Conservation (phyloP, 305 asterid species). For the Rubia tinctorum region DNA sequence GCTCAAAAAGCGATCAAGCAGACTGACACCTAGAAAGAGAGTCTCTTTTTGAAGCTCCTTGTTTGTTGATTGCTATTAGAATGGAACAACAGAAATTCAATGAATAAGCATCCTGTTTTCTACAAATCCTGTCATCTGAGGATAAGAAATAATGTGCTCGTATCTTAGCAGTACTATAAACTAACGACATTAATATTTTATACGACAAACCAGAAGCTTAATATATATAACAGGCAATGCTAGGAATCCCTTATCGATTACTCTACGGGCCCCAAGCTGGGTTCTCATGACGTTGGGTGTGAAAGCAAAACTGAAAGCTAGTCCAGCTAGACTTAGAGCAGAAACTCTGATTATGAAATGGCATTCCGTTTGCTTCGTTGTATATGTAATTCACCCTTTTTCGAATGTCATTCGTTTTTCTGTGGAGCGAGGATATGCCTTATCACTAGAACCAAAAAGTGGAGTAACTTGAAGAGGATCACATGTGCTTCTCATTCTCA, state of each 20-base stretch:
- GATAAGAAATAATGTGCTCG: background rate
- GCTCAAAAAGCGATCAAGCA: conserved; percentile 78
- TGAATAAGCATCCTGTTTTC: background rate
- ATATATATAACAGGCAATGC: background rate
- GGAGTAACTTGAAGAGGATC: background rate
- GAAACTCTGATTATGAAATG: background rate
- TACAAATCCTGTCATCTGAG: background rate
- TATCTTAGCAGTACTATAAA: background rate
- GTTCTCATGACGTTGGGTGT: background rate
- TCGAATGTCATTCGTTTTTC: background rate
- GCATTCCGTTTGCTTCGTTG: background rate
- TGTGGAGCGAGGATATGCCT: background rate
- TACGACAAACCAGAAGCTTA: background rate
- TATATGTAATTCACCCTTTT: background rate
- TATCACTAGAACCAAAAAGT: background rate
- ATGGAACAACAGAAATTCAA: conserved; percentile 19
- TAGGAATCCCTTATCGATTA: background rate
- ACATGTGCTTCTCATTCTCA: background rate
- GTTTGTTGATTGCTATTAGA: conserved; percentile 61
- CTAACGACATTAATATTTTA: background rate
- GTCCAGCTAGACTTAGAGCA: background rate
- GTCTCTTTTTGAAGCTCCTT: conserved; percentile 81
- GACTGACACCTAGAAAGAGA: conserved; percentile 77
- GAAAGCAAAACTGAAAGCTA: background rate
- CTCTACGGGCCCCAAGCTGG: background rate